These are phyloP conservation scores for Posidonia australis DNA, from an alignment of 106 monocot species.

Conservation along the genomic window DNA sequence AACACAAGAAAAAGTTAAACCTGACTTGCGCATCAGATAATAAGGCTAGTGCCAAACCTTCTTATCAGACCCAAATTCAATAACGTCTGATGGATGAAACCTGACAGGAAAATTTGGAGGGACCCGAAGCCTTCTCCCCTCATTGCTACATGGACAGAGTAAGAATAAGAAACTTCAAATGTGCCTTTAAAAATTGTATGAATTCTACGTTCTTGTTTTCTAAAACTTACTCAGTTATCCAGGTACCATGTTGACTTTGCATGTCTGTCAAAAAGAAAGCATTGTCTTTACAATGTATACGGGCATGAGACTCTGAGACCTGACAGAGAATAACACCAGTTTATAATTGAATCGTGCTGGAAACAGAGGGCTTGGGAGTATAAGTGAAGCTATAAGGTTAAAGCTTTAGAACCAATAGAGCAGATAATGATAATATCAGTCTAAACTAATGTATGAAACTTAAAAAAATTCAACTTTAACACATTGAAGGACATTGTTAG, in stretches of 20 bases:
- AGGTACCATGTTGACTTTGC: slow-evolving; percentile 75
- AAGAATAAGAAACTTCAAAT: slow-evolving; percentile 6
- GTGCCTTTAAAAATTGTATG: neutral
- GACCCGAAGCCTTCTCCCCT: slow-evolving; percentile 55
- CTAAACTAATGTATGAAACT: too few species aligned
- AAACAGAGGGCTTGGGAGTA: neutral
- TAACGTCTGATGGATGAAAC: slow-evolving; percentile 59
- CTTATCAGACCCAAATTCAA: slow-evolving; percentile 82
- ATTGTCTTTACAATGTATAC: slow-evolving; percentile 68
- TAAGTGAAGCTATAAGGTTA: neutral
- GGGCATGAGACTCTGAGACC: slow-evolving; percentile 61
- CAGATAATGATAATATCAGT: too few species aligned
- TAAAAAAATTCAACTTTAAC: too few species aligned
- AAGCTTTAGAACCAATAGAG: neutral
- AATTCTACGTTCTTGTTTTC: neutral
- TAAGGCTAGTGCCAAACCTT: slow-evolving; percentile 31
- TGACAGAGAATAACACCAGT: slow-evolving; percentile 11
- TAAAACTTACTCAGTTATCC: slow-evolving; percentile 72
- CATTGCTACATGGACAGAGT: slow-evolving; percentile 37
- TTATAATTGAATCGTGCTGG: neutral
- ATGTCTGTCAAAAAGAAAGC: slow-evolving; percentile 83
- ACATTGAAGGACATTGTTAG: too few species aligned
- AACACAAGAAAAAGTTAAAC: neutral
- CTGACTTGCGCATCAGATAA: neutral
- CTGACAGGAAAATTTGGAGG: slow-evolving; percentile 64